Evolutionary conservation across 2,329 filamentous ascomycete species (phyloP).

Genomic region (Ascochyta rabiei): DNA sequence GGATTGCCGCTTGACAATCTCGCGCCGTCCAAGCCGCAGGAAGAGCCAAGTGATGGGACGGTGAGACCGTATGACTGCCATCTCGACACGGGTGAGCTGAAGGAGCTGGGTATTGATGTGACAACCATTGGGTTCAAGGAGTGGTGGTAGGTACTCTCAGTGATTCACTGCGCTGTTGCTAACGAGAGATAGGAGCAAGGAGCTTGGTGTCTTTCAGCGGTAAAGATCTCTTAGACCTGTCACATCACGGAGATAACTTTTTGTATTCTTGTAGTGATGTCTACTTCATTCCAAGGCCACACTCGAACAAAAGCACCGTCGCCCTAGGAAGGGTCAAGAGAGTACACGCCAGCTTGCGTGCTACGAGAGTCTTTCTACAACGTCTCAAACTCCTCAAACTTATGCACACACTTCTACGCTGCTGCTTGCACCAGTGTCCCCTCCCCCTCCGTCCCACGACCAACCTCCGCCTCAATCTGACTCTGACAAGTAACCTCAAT

Average conservation of each 20-base stretch:
- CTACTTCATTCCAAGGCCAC: neutral
- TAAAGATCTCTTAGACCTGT: neutral
- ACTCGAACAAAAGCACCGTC: neutral
- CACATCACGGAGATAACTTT: no score
- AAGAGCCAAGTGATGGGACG: constrained; percentile 72
- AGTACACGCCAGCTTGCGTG: no score
- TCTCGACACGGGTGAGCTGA: constrained; percentile 75
- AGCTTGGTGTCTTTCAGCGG: constrained; percentile 38
- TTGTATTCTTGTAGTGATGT: neutral
- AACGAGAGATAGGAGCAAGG: constrained; percentile 36
- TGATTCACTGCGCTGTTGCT: constrained; percentile 8
- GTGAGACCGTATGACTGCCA: constrained; percentile 89
- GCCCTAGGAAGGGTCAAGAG: no score
- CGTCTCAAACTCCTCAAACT: no score
- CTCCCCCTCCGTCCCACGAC: neutral
- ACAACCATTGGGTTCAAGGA: constrained; percentile 74
- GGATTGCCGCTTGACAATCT: constrained; percentile 73
- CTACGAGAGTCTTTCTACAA: no score
- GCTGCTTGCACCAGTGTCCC: neutral
- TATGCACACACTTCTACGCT: neutral
- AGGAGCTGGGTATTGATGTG: constrained; percentile 76
- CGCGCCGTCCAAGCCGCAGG: constrained; percentile 61
- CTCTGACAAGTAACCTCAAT: constrained; percentile 1
- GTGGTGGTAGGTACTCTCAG: constrained; percentile 68
- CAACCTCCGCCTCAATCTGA: neutral